Evolutionary conservation across 192 early-diverging fungal genomes (phyloP).

Genomic region (Linnemannia elongata): DNA sequence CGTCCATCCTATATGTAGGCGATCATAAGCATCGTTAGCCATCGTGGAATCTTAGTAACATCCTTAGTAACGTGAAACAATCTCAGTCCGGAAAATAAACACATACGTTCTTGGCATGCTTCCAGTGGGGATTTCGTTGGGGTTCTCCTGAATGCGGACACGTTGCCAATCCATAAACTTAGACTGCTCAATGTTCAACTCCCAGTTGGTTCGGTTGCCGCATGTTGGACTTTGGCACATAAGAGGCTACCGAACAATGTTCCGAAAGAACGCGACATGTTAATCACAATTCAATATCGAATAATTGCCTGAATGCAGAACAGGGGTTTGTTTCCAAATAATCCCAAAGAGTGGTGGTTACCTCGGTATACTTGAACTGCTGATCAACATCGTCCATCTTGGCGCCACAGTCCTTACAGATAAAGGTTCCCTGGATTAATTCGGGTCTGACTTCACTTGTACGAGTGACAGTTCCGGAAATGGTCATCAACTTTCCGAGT

Average conservation of each 20-base stretch:
- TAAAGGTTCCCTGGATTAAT: constrained; percentile 91
- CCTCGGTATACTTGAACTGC: constrained; percentile 97
- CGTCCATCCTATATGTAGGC: constrained; percentile 77
- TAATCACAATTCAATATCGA: neutral
- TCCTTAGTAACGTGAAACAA: neutral
- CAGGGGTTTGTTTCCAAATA: neutral
- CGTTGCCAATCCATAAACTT: constrained; percentile 98
- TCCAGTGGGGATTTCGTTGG: constrained; percentile 96
- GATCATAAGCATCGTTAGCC: neutral
- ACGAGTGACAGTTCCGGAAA: constrained; percentile 95
- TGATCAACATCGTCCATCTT: constrained; percentile 91
- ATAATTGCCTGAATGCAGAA: neutral
- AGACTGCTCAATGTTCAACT: constrained; percentile 84
- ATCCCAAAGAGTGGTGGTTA: constrained; percentile 26
- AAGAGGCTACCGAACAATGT: constrained; percentile 68
- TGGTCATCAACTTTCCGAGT: constrained; percentile 84
- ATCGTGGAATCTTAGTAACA: neutral
- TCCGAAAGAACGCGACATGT: neutral
- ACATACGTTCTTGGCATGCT: constrained; percentile 93
- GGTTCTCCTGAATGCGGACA: constrained; percentile 95
- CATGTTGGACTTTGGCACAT: constrained; percentile 88
- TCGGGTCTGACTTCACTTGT: constrained; percentile 98
- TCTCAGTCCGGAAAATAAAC: neutral
- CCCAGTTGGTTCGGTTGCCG: constrained; percentile 85
- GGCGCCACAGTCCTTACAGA: constrained; percentile 86